Percentiles rank a stretch among this genome's conserved stretches.
Evolutionary conservation across 2,329 filamentous ascomycete species (phyloP).

Genomic region (Sclerotinia subarctica): DNA sequence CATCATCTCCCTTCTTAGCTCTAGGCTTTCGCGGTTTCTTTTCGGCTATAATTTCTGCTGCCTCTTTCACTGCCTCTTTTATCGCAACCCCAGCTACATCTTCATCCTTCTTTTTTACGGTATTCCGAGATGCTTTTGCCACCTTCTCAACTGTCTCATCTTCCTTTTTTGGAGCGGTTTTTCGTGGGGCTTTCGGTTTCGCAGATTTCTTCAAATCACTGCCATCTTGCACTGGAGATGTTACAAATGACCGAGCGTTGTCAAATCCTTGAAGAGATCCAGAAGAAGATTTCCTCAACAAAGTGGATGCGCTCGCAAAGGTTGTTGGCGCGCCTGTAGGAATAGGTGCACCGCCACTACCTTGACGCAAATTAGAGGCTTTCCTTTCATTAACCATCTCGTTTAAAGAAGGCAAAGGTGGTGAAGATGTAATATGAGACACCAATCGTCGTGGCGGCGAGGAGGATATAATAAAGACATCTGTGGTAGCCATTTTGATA

Average conservation of each 20-base stretch:
- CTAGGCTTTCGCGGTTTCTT: slow-evolving; percentile 28
- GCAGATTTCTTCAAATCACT: slow-evolving; percentile 32
- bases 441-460: slow-evolving; percentile 28
- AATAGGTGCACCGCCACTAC: slow-evolving; percentile 41
- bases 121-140: slow-evolving; percentile 32
- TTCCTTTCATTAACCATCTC: slow-evolving; percentile 45
- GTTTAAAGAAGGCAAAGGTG: slow-evolving; percentile 47
- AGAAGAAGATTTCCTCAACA: slow-evolving; percentile 21
- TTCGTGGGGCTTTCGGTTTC: slow-evolving; percentile 25
- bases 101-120: slow-evolving; percentile 25
- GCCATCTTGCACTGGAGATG: slow-evolving; percentile 29
- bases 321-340: slow-evolving; percentile 40
- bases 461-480: slow-evolving; percentile 35
- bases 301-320: slow-evolving; percentile 45
- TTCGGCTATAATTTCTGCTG: slow-evolving; percentile 20
- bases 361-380: slow-evolving; percentile 38
- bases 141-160: slow-evolving; percentile 16
- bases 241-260: slow-evolving; percentile 8
- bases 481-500: slow-evolving; percentile 41
- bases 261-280: slow-evolving; percentile 18
- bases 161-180: slow-evolving; percentile 20
- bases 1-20: slow-evolving; percentile 30
- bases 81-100: neutral
- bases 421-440: slow-evolving; percentile 34
- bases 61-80: neutral